Base-by-base conservation (phyloP, 768 basidiomycete genomes). In the Gloeostereum incarnatum region DNA sequence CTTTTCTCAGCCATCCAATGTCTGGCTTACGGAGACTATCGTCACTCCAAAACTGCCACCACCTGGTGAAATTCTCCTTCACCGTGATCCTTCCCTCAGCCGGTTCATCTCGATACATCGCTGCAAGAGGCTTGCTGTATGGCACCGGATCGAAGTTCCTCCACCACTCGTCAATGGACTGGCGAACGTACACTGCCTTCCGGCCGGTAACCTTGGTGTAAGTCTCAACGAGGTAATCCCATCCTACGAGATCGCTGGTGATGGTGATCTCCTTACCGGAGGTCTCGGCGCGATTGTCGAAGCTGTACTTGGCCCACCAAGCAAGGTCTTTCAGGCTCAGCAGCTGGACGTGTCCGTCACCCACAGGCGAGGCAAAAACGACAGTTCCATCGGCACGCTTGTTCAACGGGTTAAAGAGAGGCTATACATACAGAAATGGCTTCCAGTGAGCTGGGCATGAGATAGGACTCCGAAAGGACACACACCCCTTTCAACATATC, bases 31-130 rank as follows among this genome's bases (percentile, higher is more conserved):
- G 56, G 27, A 72, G 49, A 23, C 69, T 46, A 43, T 62, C 60
- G 36, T 73, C 70, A 21, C 65, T 49, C 55, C 57, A 72, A 35
- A 60, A 38, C 9, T 54, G 54, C 65, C 64, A 73, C 51, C 61
- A 69, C 3, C 55, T 60, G 19, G 53, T 51, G 48, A 70, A 71
- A 47, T 65, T 69, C 52, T 67, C 49, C 27, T 49, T 48, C 13
- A 56, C 50, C 7, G 56, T 62, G 17, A 55, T 61, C 23, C 55
- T 52, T 3, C 54, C 57, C 33, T 58, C 54, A n/a, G 53, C 52
- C 4, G 40, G 47, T 26, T 39, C 24, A 21, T 53, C 55, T 35
- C 54, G 51, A n/a, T 51, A 52, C n/a, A n/a, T n/a, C n/a, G n/a
- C n/a, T 26, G 58, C 61, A 23, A 62, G 47, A 5, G 56, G 56